Evolutionary conservation across 495 filamentous ascomycete genomes (phyloP), one percentile per base, ranked within the genome.

Genomic region (Pyronema domesticum): DNA sequence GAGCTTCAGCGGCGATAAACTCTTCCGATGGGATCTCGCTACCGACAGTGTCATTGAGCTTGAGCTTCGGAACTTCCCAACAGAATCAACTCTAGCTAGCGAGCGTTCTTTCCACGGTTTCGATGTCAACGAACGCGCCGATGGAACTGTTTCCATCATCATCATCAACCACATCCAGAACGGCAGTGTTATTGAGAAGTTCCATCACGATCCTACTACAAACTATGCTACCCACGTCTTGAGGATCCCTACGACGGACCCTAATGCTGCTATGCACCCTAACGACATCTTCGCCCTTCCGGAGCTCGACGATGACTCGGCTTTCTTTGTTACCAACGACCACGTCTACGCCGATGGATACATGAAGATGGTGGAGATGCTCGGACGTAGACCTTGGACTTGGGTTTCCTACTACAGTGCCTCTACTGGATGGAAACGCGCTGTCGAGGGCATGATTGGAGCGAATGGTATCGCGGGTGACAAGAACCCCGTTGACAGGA

Each of bases 11-110:
- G 62, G 53, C 2, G 63, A 65, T 44, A 57, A 53, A 37, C 46
- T 65, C 46, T 59, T 50, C 50, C 56, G 54, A 6, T 65, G 63
- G 63, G 57, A 65, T 35, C 54, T 65, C 14, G 54, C 52, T 13
- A 57, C 44, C 15, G 62, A 65, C 37, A 18, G 34, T 6, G 59
- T 61, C 8, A 42, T 54, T 11, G 54, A 53, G 43, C 44, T 65
- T 1, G 54, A 53, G 37, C 54, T 62, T 5, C 40, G 33, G 8
- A 51, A 51, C 3, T 51, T 65, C 40, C 57, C 57, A 2, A 55
- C 30, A 1, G 47, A 18, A 9, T n/a, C 14, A 11, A 17, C 49
- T 4, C 5, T 30, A 30, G 46, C 46, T 35, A 37, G 17, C 8
- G n/a, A 33, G 10, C 37, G 48, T 4, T 53, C 48, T 0, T 51